Conservation (phyloP, 306 rosid genomes). For the Urtica urens region DNA sequence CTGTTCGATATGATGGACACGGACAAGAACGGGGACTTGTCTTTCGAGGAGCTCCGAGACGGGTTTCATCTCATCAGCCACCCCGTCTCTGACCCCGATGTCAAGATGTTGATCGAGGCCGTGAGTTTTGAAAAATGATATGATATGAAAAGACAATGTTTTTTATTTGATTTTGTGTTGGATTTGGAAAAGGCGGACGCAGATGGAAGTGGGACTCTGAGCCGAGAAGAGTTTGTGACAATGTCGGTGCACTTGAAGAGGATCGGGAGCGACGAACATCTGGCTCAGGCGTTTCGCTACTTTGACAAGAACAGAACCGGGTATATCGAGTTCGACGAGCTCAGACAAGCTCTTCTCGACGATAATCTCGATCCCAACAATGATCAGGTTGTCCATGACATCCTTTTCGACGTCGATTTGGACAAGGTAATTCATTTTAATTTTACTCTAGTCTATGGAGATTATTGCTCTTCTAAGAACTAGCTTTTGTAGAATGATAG, state of each 20-base stretch:
- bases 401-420: conserved; percentile 70
- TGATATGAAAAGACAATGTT: too few relatives aligned
- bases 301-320: conserved; percentile 74
- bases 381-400: conserved; percentile 63
- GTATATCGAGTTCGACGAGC: conserved; percentile 79
- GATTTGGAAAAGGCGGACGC: conserved; percentile 50
- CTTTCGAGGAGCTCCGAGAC: conserved; percentile 75
- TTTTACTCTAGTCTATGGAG: too few relatives aligned
- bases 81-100: conserved; percentile 56
- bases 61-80: conserved; percentile 69
- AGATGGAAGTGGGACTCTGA: conserved; percentile 76
- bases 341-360: conserved; percentile 57
- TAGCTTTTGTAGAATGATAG: too few relatives aligned
- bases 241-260: conserved; percentile 58
- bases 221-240: conserved; percentile 69
- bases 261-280: conserved; percentile 62
- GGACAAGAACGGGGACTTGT: conserved; percentile 63
- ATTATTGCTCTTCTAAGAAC: too few relatives aligned
- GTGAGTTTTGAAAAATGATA: conserved; percentile 58
- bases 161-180: not conserved
- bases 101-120: conserved; percentile 67
- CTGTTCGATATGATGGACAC: conserved; percentile 76
- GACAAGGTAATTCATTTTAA: conserved; percentile 80
- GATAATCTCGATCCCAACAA: conserved; percentile 23
- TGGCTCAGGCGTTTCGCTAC: conserved; percentile 57